These are phyloP conservation scores for Nakaseomyces nivariensis DNA, from an alignment of 1,139 yeast genomes.

Conservation along the genomic window DNA sequence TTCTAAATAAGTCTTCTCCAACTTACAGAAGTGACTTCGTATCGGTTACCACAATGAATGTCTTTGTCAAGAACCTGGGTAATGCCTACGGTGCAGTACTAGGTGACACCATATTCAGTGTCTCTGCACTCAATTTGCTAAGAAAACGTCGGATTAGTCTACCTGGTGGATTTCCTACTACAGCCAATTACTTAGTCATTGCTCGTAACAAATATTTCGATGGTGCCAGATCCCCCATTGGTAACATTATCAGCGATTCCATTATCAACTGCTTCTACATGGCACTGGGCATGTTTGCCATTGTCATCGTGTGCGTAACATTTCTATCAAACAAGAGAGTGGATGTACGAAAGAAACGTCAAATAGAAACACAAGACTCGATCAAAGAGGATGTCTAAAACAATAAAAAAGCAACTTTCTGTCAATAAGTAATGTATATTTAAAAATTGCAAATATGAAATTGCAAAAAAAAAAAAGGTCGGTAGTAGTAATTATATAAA, in stretches of 20 bases:
- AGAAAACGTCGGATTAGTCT: neutral
- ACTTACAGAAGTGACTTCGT: slow-evolving; percentile 14
- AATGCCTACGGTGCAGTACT: slow-evolving; percentile 14
- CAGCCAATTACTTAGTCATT: slow-evolving; percentile 1
- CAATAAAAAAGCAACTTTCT: no score
- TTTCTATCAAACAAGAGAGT: slow-evolving; percentile 1
- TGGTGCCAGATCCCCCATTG: neutral
- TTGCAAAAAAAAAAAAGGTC: no score
- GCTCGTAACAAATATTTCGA: neutral
- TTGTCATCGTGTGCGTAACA: neutral
- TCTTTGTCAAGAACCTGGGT: neutral
- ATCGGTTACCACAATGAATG: slow-evolving; percentile 15
- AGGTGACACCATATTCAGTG: slow-evolving; percentile 11
- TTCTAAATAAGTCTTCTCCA: slow-evolving; percentile 13
- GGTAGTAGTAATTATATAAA: no score
- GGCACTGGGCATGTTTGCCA: neutral
- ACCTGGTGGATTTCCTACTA: neutral
- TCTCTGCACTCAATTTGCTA: neutral
- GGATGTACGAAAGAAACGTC: neutral
- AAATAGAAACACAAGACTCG: neutral
- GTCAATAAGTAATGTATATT: no score
- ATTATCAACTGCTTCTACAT: slow-evolving; percentile 1
- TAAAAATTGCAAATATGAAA: no score
- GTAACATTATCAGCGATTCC: neutral
- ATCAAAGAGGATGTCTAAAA: no score